Base-by-base conservation (phyloP, 108 stramenopile genomes). In the Skeletonema menzelii region DNA sequence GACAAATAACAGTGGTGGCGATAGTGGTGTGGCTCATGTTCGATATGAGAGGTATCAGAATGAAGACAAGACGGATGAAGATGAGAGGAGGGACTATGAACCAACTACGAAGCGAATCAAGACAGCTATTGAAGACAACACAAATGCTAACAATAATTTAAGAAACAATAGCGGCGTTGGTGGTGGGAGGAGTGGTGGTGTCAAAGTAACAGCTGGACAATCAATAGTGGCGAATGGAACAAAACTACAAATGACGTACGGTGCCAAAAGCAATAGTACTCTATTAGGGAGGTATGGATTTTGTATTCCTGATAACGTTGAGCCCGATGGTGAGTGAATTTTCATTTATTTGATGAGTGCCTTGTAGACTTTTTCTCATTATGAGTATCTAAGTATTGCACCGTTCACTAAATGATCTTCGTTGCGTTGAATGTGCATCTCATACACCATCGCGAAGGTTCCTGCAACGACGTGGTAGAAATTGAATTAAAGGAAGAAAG, bases 211-310 rank as follows among this genome's bases (percentile, higher is more conserved):
- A 28, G 46, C 77, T 8, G 61, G 66, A 6, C 65, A 49, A 60
- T 20, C 38, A 24, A 17, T 60, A 53, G 20, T 22, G 0, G 49
- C 49, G 0, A 53, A 53, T 24, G 89, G 84, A 30, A 72, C 76
- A 19, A 67, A 49, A 22, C 73, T 94, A 32, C 74, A 80, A 28
- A 77, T 91, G 59, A 91, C 93, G 4, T 94, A 94, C 61, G 93
- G 93, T 26, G 93, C 93, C 46, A 78, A 84, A 65, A 74, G 84
- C 19, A 94, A 94, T 72, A 65, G 72, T 0, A 76, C 87, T 26
- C 68, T 94, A 44, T 56, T 94, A 14, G 76, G 87, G 10, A 73
- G 91, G 37, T 94, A 94, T 72, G 93, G 93, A 20, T 94, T 94
- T 69, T 79, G 76, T 46, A 85, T 94, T 34, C 56, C 67, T 13